Base-by-base conservation (phyloP, 192 early-diverging fungal genomes). In the Phycomyces blakesleeanus region DNA sequence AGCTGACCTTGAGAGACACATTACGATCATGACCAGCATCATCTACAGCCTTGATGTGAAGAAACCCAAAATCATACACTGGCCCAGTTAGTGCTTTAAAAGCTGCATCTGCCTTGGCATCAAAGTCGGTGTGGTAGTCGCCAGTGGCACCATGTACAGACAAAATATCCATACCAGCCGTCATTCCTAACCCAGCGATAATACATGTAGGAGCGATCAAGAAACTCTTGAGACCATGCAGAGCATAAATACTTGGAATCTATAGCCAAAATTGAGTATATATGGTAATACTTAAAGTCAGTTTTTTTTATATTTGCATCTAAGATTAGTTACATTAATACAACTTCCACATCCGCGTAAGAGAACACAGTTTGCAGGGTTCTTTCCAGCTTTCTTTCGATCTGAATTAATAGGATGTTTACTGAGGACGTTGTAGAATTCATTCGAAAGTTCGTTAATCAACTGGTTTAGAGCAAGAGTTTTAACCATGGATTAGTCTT, bases 191-290 rank as follows among this genome's bases (percentile, higher is more conserved):
- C 34, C 71, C 71, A 3, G 71, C 71, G 63, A 73, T 73, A 24
- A 73, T 73, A 49, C 71, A 73, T 0, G 71, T 73, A 5, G 71
- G 71, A 10, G 71, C 71, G 53, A 73, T 67, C 42, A 73, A 52
- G 44, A 67, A 73, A 34, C 64, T 63, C n/a, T 26, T 61, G 18
- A 67, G 14, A 4, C 55, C 55, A 34, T 73, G 71, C 44, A 73
- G 52, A 20, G 57, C 47, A 1, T 57, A 10, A 14, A 73, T 73
- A 3, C 51, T 61, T 0, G 71, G 64, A 7, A 69, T 50, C 68
- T 69, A 60, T 26, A 47, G 3, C 0, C 40, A 41, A 14, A 10
- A 14, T 6, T 41, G 14, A 10, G 6, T 41, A 6, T 41, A 14
- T 51, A 18, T 16, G 3, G 15, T 18, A 5, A 54, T 54, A 9